A percentile compares a stretch with the other conserved stretches of the same genome.
Evolutionary conservation across 352 stramenopile genomes (phyloP).

Genomic region (Phytophthora cactorum): DNA sequence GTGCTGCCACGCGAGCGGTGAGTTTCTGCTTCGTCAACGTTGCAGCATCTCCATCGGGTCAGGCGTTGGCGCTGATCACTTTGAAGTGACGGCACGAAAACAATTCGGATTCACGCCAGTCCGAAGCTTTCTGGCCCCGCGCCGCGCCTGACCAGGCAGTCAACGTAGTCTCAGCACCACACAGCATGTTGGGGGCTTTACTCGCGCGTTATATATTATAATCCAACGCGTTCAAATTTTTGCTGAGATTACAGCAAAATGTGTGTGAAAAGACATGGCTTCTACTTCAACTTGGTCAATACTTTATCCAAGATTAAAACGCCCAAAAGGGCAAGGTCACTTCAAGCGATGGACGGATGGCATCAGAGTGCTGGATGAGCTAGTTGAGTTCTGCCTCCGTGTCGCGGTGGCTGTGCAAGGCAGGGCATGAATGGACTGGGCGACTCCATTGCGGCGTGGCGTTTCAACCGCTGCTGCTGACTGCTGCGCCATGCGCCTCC

Average conservation of each 20-base stretch:
- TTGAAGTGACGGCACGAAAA: constrained; percentile 9
- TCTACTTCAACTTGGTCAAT: constrained; percentile 23
- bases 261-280: constrained; percentile 1
- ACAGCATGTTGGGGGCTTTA: not conserved
- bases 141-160: constrained; percentile 14
- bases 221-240: not conserved
- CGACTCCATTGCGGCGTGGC: not conserved
- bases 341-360: constrained; percentile 12
- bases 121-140: constrained; percentile 13
- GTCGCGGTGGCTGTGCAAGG: constrained; percentile 1
- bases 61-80: constrained; percentile 22
- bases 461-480: not conserved
- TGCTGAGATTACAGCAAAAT: too few species aligned
- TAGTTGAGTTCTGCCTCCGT: constrained; percentile 14
- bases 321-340: constrained; percentile 1
- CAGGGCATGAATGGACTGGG: not conserved
- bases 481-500: not conserved
- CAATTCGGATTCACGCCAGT: constrained; percentile 10
- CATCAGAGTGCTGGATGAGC: constrained; percentile 8
- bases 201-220: too few species aligned
- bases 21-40: constrained; percentile 20
- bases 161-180: constrained; percentile 3
- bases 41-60: constrained; percentile 9
- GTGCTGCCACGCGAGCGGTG: constrained; percentile 2
- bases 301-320: constrained; percentile 5